A percentile compares a stretch with the other conserved stretches of the same genome.
Evolutionary conservation across 1,284 basidiomycete species (phyloP).

Genomic region (Thelephora terrestris): DNA sequence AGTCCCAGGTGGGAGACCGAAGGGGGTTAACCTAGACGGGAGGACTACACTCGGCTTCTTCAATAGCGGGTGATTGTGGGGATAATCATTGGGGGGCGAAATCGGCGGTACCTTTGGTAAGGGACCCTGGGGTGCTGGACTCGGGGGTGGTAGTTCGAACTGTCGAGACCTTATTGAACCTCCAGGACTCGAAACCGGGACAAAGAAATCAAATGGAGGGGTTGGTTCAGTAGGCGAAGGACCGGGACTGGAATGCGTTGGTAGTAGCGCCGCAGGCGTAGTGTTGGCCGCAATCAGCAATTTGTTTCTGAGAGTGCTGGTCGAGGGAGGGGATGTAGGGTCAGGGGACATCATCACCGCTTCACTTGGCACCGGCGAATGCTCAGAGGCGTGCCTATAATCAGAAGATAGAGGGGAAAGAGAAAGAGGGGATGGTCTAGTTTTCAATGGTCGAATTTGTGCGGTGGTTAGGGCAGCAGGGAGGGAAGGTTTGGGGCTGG

Average conservation of each 20-base stretch:
- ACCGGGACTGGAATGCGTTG: background rate
- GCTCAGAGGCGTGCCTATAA: background rate
- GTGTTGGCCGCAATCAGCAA: background rate
- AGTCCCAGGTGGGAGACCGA: conserved; percentile 9
- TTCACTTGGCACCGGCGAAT: background rate
- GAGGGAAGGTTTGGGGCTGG: background rate
- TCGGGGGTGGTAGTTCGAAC: conserved; percentile 46
- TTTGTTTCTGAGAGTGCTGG: background rate
- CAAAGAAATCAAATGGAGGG: background rate
- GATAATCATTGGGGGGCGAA: background rate
- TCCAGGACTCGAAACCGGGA: background rate
- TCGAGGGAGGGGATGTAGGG: background rate
- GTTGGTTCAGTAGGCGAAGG: conserved; percentile 5
- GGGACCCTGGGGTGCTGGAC: conserved; percentile 39
- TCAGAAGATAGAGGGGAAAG: background rate
- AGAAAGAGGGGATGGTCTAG: background rate
- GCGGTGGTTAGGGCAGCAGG: background rate
- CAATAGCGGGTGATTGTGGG: background rate
- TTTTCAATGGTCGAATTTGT: background rate
- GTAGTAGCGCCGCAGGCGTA: background rate
- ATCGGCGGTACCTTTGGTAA: conserved; percentile 32
- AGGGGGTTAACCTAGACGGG: background rate
- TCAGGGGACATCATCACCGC: background rate
- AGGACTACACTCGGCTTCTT: background rate
- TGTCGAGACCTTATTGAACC: conserved; percentile 21